Evolutionary conservation across 305 asterid species (phyloP), one percentile per base, ranked within the genome.

Genomic region (Fraxinus greggii): DNA sequence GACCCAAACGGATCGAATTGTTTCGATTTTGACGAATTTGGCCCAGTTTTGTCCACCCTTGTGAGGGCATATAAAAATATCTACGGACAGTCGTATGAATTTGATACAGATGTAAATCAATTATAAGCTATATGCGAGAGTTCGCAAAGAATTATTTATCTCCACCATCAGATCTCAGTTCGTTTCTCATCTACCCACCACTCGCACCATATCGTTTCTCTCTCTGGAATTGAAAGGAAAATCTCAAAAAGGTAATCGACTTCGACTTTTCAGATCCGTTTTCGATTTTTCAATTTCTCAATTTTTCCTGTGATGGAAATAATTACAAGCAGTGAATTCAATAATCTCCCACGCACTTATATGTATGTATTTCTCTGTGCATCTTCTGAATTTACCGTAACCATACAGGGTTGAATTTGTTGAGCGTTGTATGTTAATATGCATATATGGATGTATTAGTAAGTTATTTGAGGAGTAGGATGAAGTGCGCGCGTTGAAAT

Each of bases 261-360:
- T 84, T 86, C 7, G 36, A 61, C 75, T 84, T 74, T 83, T 81
- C 76, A 84, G 93, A 90, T 90, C 93, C 87, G 72, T 72, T 85
- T 83, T 21, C 51, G 8, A 85, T 24, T 63, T 83, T 78, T 28
- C 33, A 76, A 10, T 81, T 86, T 54, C 79, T 26, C 19, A 67
- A 28, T 3, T 12, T 65, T 13, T 15, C 21, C 31, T 17, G 0
- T 9, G 73, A 65, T 65, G 73, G 4, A 65, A 32, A 23, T 26
- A 65, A 65, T 65, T 65, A 65, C 35, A 24, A 4, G 5, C 32
- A 24, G n/a, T 26, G n/a, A n/a, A 78, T 28, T 84, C 56, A 76
- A 72, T 76, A 36, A n/a, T 32, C 17, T 70, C 21, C 59, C 42
- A 32, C 63, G 23, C 36, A 32, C n/a, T 40, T 23, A 65, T 36